Conservation (phyloP, 2,329 filamentous ascomycete species). For the Microcera coccophila region DNA sequence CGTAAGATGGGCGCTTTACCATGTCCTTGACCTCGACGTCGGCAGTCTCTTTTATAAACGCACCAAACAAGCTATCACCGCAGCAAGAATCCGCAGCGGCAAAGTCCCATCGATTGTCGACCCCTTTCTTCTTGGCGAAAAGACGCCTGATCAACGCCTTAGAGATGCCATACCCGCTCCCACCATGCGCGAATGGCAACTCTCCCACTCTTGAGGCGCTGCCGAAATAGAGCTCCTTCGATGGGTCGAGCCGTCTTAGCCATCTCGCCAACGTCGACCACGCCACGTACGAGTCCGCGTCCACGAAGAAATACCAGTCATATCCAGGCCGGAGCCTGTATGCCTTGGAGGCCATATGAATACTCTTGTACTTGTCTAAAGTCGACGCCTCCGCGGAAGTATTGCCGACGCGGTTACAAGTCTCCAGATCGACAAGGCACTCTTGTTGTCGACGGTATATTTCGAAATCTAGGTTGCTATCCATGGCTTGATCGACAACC, state of each 20-base stretch:
- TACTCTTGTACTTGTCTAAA: slow-evolving; percentile 60
- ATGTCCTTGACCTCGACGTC: slow-evolving; percentile 39
- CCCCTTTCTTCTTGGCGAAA: slow-evolving; percentile 39
- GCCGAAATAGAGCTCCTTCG: slow-evolving; percentile 47
- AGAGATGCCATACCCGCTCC: slow-evolving; percentile 53
- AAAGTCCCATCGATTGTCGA: slow-evolving; percentile 47
- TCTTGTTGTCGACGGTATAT: slow-evolving; percentile 43
- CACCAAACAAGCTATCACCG: slow-evolving; percentile 49
- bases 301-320: slow-evolving; percentile 59
- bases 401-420: slow-evolving; percentile 35
- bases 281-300: slow-evolving; percentile 56
- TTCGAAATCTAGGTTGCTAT: slow-evolving; percentile 48
- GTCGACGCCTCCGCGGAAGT: slow-evolving; percentile 42
- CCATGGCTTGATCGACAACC: slow-evolving; percentile 41
- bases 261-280: slow-evolving; percentile 51
- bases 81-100: slow-evolving; percentile 42
- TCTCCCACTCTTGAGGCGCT: slow-evolving; percentile 42
- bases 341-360: slow-evolving; percentile 55
- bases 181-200: slow-evolving; percentile 52
- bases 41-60: slow-evolving; percentile 44
- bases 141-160: slow-evolving; percentile 47
- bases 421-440: slow-evolving; percentile 44
- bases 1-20: slow-evolving; percentile 30
- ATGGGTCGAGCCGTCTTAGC: slow-evolving; percentile 42
- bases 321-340: slow-evolving; percentile 47